Conservation (phyloP, 2,329 filamentous ascomycete genomes). For the Zasmidium cellare region DNA sequence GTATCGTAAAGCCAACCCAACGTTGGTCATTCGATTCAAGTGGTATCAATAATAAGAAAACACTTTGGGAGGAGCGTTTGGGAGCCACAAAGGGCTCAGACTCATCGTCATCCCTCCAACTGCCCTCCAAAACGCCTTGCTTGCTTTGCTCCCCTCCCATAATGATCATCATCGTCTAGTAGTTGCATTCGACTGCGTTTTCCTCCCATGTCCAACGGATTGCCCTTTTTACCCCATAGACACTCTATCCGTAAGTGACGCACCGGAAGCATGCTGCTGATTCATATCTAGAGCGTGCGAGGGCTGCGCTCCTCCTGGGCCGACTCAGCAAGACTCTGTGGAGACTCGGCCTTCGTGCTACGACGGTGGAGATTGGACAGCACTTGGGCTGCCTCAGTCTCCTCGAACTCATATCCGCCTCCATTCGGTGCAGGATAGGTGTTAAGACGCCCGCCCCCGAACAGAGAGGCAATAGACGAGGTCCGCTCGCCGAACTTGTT, state of each 20-base stretch:
- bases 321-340: not conserved
- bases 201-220: not conserved
- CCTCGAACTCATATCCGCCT: slow-evolving; percentile 22
- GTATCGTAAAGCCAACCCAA: not conserved
- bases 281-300: not conserved
- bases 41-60: not conserved
- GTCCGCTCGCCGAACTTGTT: slow-evolving; percentile 24
- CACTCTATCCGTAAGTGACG: not conserved
- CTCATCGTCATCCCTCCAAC: too few relatives aligned
- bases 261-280: not conserved
- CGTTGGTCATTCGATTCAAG: not conserved
- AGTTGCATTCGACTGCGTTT: not conserved
- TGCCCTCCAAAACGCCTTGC: not conserved
- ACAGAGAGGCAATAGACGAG: slow-evolving; percentile 20
- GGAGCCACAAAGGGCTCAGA: too few relatives aligned
- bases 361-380: slow-evolving; percentile 16
- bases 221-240: not conserved
- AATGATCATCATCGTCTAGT: not conserved
- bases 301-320: not conserved
- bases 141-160: not conserved
- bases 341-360: slow-evolving; percentile 13
- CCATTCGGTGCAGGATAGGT: slow-evolving; percentile 18
- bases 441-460: slow-evolving; percentile 19
- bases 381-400: slow-evolving; percentile 22
- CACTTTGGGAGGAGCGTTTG: too few relatives aligned